A percentile compares a stretch with the other conserved stretches of the same genome.
phyloP scores from a whole-genome alignment of 2,329 filamentous ascomycete genomes.

The Meredithiella fracta region DNA sequence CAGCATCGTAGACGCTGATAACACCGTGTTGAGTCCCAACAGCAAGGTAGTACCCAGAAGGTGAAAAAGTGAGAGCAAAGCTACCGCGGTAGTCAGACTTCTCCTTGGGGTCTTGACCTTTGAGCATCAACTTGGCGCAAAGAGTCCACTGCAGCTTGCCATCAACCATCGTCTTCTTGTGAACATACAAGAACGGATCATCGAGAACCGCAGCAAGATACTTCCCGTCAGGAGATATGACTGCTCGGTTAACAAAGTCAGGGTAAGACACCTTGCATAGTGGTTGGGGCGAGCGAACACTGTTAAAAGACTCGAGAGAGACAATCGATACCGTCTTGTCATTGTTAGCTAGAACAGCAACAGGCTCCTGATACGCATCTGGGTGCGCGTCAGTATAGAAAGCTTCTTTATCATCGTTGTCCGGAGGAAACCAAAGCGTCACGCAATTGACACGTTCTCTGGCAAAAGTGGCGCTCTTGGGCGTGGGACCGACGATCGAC shows the following conservation, averaged over 20 bases:
- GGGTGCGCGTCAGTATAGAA: slow-evolving; percentile 8
- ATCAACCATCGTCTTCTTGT: slow-evolving; percentile 34
- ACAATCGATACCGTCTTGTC: slow-evolving; percentile 80
- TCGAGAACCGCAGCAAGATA: slow-evolving; percentile 75
- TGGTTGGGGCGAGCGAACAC: slow-evolving; percentile 32
- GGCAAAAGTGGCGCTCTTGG: slow-evolving; percentile 36
- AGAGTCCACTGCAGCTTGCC: slow-evolving; percentile 30
- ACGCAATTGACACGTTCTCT: slow-evolving; percentile 50
- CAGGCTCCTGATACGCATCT: slow-evolving; percentile 31
- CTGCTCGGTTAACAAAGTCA: slow-evolving; percentile 80
- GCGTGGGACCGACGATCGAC: neutral
- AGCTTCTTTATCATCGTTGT: slow-evolving; percentile 17
- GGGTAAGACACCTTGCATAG: slow-evolving; percentile 58
- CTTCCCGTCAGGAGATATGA: slow-evolving; percentile 78
- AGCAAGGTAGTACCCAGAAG: slow-evolving; percentile 53
- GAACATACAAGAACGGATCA: slow-evolving; percentile 72
- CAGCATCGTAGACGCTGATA: slow-evolving; percentile 56
- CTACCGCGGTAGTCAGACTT: slow-evolving; percentile 45
- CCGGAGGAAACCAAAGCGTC: slow-evolving; percentile 43
- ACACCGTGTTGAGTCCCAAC: slow-evolving; percentile 67
- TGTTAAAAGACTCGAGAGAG: slow-evolving; percentile 46
- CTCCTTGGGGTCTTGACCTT: slow-evolving; percentile 40
- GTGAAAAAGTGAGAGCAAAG: slow-evolving; percentile 64
- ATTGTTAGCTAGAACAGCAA: slow-evolving; percentile 77
- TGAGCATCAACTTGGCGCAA: slow-evolving; percentile 37